A percentile compares a stretch with the other conserved stretches of the same genome.
These are phyloP conservation scores for Kodamaea sagamina DNA, from an alignment of 805 yeast genomes.

Conservation along the genomic window DNA sequence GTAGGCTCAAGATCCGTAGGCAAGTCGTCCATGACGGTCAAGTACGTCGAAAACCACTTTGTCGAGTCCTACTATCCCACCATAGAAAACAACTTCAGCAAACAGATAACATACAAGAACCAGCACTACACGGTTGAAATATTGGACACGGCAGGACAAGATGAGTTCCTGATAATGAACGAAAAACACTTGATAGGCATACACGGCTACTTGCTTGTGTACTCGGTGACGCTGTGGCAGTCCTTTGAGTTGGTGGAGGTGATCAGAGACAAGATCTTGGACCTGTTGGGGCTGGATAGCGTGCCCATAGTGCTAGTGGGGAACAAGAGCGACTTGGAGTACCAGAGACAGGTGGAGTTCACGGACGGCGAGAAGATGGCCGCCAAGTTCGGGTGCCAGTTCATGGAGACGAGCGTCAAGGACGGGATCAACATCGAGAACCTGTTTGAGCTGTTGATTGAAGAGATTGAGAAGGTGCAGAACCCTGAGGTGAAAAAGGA, in stretches of 20 bases:
- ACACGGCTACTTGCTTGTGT: conserved; percentile 81
- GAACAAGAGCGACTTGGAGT: conserved; percentile 68
- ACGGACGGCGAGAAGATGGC: conserved; percentile 43
- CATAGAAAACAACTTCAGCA: conserved; percentile 80
- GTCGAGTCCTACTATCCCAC: conserved; percentile 91
- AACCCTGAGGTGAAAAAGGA: conserved; percentile 49
- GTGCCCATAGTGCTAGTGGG: conserved; percentile 57
- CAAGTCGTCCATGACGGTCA: conserved; percentile 79
- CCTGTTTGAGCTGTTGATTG: conserved; percentile 62
- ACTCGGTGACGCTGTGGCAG: conserved; percentile 75
- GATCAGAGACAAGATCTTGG: conserved; percentile 81
- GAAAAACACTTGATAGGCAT: conserved; percentile 78
- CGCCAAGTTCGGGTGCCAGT: conserved; percentile 45
- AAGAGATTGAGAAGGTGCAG: conserved; percentile 60
- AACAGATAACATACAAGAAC: conserved; percentile 65
- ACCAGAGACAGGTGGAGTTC: conserved; percentile 59
- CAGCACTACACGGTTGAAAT: conserved; percentile 81
- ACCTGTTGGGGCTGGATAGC: conserved; percentile 54
- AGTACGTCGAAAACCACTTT: conserved; percentile 85
- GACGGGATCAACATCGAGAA: conserved; percentile 53
- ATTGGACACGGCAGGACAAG: conserved; percentile 92
- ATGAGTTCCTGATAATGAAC: conserved; percentile 78
- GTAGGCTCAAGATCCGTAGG: conserved; percentile 90
- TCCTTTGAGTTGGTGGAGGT: conserved; percentile 76
- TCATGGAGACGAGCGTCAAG: conserved; percentile 52